phyloP scores from a whole-genome alignment of 1,284 basidiomycete genomes.

The Ustilago vetiveriae region DNA sequence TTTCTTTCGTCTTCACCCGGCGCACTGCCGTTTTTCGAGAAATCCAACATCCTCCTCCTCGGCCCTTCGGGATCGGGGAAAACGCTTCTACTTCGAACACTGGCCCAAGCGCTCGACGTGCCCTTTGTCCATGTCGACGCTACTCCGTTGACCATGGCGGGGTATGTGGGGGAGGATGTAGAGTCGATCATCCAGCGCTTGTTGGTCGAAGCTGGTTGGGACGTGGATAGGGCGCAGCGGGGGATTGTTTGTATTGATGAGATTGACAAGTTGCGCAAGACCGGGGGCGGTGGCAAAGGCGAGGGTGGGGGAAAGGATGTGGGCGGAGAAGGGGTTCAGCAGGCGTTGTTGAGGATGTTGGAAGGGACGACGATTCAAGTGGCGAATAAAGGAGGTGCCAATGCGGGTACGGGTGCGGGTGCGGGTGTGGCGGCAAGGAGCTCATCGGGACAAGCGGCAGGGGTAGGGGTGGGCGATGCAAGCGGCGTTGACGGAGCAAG shows the following conservation, averaged over 20 bases:
- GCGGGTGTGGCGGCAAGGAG: neutral
- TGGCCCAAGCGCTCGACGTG: slow-evolving; percentile 49
- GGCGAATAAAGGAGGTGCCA: slow-evolving; percentile 65
- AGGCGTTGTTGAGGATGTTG: slow-evolving; percentile 87
- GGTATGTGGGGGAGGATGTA: slow-evolving; percentile 59
- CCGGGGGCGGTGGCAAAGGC: slow-evolving; percentile 67
- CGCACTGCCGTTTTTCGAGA: slow-evolving; percentile 72
- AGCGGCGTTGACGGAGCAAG: neutral
- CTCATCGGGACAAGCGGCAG: neutral
- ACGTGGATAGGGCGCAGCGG: slow-evolving; percentile 35
- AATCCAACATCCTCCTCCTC: slow-evolving; percentile 83
- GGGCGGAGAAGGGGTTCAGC: slow-evolving; percentile 94
- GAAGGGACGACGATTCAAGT: slow-evolving; percentile 87
- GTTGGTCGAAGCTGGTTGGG: slow-evolving; percentile 41
- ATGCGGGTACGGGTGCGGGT: neutral
- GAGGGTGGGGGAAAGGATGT: slow-evolving; percentile 78
- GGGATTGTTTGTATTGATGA: slow-evolving; percentile 93
- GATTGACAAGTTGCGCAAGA: slow-evolving; percentile 83
- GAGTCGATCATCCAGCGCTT: slow-evolving; percentile 49
- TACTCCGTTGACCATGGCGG: slow-evolving; percentile 54
- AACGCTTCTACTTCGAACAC: slow-evolving; percentile 48
- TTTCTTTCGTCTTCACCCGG: slow-evolving; percentile 22
- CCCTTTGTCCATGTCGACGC: slow-evolving; percentile 57
- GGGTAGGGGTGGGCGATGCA: neutral
- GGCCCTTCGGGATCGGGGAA: slow-evolving; percentile 73